Evolutionary conservation across 495 filamentous ascomycete genomes (phyloP).

Genomic region (Lasiosphaeris hirsuta): DNA sequence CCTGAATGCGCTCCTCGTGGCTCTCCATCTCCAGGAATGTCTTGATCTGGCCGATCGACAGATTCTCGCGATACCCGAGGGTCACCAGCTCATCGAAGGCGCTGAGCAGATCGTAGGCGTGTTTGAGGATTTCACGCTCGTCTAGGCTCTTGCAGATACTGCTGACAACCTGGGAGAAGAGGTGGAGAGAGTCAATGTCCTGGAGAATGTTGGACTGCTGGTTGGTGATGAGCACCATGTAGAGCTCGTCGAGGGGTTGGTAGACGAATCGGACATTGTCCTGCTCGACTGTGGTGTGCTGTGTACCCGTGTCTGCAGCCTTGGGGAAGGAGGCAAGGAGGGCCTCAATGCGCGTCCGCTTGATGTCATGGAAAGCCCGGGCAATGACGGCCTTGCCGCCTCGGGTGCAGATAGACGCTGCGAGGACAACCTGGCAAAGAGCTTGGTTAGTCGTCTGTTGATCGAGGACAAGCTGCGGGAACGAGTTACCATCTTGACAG

Average conservation of each 20-base stretch:
- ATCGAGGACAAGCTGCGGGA: neutral
- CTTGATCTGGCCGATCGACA: slow-evolving; percentile 93
- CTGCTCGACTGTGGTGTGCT: slow-evolving; percentile 97
- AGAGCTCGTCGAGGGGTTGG: slow-evolving; percentile 96
- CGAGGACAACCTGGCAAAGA: slow-evolving; percentile 73
- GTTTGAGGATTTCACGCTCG: slow-evolving; percentile 87
- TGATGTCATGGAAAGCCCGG: slow-evolving; percentile 93
- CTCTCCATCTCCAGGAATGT: slow-evolving; percentile 99
- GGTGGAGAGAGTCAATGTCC: slow-evolving; percentile 95
- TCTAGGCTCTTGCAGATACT: slow-evolving; percentile 95
- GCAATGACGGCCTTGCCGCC: slow-evolving; percentile 97
- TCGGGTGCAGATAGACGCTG: slow-evolving; percentile 97
- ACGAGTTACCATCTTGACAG: slow-evolving; percentile 25
- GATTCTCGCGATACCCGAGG: slow-evolving; percentile 90
- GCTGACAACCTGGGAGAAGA: slow-evolving; percentile 94
- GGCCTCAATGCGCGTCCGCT: slow-evolving; percentile 91
- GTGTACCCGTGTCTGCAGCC: slow-evolving; percentile 87
- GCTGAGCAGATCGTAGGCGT: slow-evolving; percentile 91
- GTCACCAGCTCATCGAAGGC: slow-evolving; percentile 97
- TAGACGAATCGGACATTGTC: slow-evolving; percentile 99
- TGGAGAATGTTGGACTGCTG: slow-evolving; percentile 98
- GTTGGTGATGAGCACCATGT: slow-evolving; percentile 99
- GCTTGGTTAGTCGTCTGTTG: slow-evolving; percentile 12
- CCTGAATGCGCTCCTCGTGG: slow-evolving; percentile 97
- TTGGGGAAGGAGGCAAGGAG: slow-evolving; percentile 96